These are phyloP conservation scores for Podospora fimiseda DNA, from an alignment of 495 filamentous ascomycete species.

Conservation along the genomic window DNA sequence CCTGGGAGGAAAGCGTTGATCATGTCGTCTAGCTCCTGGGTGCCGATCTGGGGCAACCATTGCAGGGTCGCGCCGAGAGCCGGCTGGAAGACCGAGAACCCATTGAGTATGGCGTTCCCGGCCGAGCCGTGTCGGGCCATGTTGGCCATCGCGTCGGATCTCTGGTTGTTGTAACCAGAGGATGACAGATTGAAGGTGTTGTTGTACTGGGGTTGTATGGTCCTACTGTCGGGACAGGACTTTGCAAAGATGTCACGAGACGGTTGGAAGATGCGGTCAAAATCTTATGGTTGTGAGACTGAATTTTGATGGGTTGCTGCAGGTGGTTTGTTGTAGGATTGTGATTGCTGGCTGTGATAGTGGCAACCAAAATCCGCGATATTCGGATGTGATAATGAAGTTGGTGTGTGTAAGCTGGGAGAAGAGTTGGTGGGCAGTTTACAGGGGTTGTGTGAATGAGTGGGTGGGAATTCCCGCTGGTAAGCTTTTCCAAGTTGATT, in stretches of 20 bases:
- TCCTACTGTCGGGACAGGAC: background rate
- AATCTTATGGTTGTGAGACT: no score
- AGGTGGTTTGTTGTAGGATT: no score
- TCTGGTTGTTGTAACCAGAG: background rate
- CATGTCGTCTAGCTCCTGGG: slow-evolving; percentile 47
- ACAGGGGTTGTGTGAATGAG: no score
- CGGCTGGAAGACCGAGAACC: slow-evolving; percentile 46
- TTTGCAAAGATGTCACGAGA: slow-evolving; percentile 5
- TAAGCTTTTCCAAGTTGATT: no score
- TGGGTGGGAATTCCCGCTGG: no score
- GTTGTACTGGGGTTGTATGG: background rate
- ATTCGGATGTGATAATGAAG: background rate
- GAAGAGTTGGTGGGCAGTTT: background rate
- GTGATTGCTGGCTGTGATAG: no score
- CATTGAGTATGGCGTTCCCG: slow-evolving; percentile 29
- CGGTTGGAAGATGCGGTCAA: no score
- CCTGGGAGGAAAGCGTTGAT: slow-evolving; percentile 47
- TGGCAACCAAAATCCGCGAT: no score
- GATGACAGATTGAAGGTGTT: slow-evolving; percentile 7
- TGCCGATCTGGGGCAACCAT: slow-evolving; percentile 49
- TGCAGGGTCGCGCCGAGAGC: slow-evolving; percentile 44
- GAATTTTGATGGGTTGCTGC: no score
- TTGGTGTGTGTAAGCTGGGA: background rate
- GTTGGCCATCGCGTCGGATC: slow-evolving; percentile 22
- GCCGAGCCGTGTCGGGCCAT: slow-evolving; percentile 36